A percentile compares a stretch with the other conserved stretches of the same genome.
These are phyloP conservation scores for Hortaea sp. DNA, from an alignment of 2,329 filamentous ascomycete genomes.

Conservation along the genomic window DNA sequence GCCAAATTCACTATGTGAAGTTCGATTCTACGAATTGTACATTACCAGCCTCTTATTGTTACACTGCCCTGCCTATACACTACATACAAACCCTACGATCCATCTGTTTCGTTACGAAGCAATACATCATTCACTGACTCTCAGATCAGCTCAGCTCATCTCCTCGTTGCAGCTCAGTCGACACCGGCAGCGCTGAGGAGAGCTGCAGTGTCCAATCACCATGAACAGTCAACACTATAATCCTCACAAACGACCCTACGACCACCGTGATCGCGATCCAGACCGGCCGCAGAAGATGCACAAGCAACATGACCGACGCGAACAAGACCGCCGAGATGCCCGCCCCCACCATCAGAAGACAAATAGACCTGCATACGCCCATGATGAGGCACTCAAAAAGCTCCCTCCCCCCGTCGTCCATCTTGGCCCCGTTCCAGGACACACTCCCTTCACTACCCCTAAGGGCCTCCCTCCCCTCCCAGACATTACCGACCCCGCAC, in stretches of 20 bases:
- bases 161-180: conserved; percentile 20
- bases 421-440: conserved; percentile 9
- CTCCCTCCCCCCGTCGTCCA: conserved; percentile 10
- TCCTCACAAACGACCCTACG: conserved; percentile 13
- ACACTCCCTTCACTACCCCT: conserved; percentile 9
- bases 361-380: not conserved
- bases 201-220: conserved; percentile 8
- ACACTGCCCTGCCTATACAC: too few relatives aligned
- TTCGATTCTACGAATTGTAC: too few relatives aligned
- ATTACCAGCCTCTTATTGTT: too few relatives aligned
- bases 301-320: conserved; percentile 5
- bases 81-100: too few relatives aligned
- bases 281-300: conserved; percentile 10
- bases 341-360: not conserved
- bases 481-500: conserved; percentile 11
- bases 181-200: conserved; percentile 21
- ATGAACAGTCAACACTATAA: not conserved
- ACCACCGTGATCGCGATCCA: conserved; percentile 1
- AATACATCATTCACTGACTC: too few relatives aligned
- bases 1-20: too few relatives aligned
- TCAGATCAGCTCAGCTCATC: conserved; percentile 13
- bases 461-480: conserved; percentile 21
- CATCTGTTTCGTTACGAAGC: too few relatives aligned
- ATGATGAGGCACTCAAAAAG: conserved; percentile 9
- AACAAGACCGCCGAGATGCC: not conserved